A percentile compares a stretch with the other conserved stretches of the same genome.
Evolutionary conservation across 177 flowering plant genomes (phyloP).

Genomic region (Vitis hybrid): DNA sequence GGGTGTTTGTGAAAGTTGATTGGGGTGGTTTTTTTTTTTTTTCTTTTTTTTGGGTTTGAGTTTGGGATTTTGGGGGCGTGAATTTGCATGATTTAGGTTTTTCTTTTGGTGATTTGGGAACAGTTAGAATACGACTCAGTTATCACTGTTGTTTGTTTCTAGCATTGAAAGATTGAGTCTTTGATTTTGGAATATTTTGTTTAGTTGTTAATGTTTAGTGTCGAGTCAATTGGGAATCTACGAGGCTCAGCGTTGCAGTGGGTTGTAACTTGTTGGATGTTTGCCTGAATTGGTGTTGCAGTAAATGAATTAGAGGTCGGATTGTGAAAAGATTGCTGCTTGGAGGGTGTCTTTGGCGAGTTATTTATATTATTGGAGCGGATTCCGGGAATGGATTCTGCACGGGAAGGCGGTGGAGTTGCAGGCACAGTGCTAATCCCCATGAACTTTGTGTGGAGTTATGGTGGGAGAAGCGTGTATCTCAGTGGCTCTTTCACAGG

Average conservation of each 20-base stretch:
- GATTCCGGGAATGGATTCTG: conserved; percentile 38
- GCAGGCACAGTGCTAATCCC: conserved; percentile 32
- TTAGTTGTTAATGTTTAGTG: background rate
- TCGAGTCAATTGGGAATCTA: background rate
- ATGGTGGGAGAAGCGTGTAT: conserved; percentile 50
- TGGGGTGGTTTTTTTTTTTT: too few species aligned
- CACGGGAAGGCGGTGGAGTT: conserved; percentile 30
- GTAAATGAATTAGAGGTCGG: conserved; percentile 2
- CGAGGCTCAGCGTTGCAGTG: background rate
- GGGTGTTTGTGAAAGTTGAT: too few species aligned
- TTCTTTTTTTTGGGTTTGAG: too few species aligned
- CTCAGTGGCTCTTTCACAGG: conserved; percentile 52
- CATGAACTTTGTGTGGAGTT: conserved; percentile 51
- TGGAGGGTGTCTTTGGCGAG: conserved; percentile 2
- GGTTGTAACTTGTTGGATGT: background rate
- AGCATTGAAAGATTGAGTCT: background rate
- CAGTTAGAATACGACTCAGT: too few species aligned
- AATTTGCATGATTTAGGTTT: too few species aligned
- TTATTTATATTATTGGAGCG: conserved; percentile 5
- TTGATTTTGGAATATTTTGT: background rate
- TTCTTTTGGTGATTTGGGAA: too few species aligned
- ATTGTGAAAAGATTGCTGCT: conserved; percentile 5
- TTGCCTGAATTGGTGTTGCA: conserved; percentile 6
- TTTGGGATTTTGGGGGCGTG: too few species aligned
- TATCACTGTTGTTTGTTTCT: too few species aligned